Conservation (phyloP, 192 early-diverging fungal genomes). For the Cladochytrium replicatum region DNA sequence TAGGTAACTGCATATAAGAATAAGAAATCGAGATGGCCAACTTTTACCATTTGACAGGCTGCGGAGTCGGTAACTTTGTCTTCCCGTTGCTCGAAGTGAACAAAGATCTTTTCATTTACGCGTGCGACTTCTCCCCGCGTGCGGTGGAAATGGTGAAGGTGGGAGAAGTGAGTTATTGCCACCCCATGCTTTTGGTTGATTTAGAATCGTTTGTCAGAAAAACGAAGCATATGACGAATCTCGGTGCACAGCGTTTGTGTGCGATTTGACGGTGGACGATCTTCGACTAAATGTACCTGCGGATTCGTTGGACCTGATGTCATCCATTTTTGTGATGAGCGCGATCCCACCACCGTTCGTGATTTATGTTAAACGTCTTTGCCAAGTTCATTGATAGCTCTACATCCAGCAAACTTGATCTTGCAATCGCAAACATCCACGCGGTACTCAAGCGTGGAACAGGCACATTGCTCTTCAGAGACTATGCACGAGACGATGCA, state of each 20-base stretch:
- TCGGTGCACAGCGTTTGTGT: constrained; percentile 38
- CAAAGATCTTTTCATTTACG: constrained; percentile 37
- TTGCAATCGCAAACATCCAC: constrained; percentile 27
- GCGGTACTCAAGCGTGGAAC: constrained; percentile 34
- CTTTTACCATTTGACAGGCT: constrained; percentile 22
- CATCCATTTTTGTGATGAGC: constrained; percentile 35
- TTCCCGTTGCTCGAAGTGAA: constrained; percentile 38
- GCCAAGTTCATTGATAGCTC: neutral
- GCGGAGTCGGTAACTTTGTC: constrained; percentile 50
- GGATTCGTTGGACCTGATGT: constrained; percentile 33
- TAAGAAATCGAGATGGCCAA: neutral
- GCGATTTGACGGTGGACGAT: constrained; percentile 35
- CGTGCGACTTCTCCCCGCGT: constrained; percentile 36
- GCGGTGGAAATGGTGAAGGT: constrained; percentile 39
- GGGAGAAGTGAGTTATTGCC: neutral
- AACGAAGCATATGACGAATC: constrained; percentile 28
- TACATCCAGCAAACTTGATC: constrained; percentile 18
- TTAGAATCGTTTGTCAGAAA: neutral
- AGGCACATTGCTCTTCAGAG: constrained; percentile 37
- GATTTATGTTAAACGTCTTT: constrained; percentile 7
- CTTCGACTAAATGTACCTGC: constrained; percentile 22
- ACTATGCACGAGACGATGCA: constrained; percentile 40
- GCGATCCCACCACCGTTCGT: constrained; percentile 41
- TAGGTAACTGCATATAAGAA: too few relatives aligned
- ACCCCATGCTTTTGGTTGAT: neutral